Percentiles rank a stretch among this genome's conserved stretches.
Conservation (phyloP, 306 rosid genomes). For the Vigna trinervia region DNA sequence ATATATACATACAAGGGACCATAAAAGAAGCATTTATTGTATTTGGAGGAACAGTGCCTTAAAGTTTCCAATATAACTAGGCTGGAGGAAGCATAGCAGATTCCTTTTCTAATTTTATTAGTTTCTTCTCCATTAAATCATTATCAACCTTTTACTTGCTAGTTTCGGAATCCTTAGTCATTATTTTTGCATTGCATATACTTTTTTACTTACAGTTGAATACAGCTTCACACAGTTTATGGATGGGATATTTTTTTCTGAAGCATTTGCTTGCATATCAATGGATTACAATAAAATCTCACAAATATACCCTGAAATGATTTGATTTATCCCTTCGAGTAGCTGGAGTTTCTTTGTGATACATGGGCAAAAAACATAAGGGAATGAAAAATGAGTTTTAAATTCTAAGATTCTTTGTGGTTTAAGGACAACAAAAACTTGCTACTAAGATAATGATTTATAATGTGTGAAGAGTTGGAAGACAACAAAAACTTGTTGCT, state of each 20-base stretch:
- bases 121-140: too few relatives aligned
- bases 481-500: neutral
- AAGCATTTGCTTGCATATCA: slow-evolving; percentile 36
- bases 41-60: neutral
- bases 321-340: too few relatives aligned
- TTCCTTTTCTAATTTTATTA: too few relatives aligned
- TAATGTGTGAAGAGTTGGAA: slow-evolving; percentile 2
- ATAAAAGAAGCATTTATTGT: neutral
- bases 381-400: slow-evolving; percentile 24
- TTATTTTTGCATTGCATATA: neutral
- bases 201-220: neutral
- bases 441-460: slow-evolving; percentile 14
- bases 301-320: neutral
- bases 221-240: slow-evolving; percentile 3
- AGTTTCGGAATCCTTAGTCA: neutral
- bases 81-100: too few relatives aligned
- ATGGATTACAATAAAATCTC: slow-evolving; percentile 29
- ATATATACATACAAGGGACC: slow-evolving; percentile 1
- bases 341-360: neutral
- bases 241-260: neutral
- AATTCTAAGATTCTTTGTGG: slow-evolving; percentile 47
- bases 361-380: slow-evolving; percentile 1
- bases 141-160: neutral
- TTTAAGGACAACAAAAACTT: slow-evolving; percentile 45
- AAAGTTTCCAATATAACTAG: too few relatives aligned